These are phyloP conservation scores for Phoenix dactylifera DNA, from an alignment of 176 grass and related monocot species.

Conservation along the genomic window DNA sequence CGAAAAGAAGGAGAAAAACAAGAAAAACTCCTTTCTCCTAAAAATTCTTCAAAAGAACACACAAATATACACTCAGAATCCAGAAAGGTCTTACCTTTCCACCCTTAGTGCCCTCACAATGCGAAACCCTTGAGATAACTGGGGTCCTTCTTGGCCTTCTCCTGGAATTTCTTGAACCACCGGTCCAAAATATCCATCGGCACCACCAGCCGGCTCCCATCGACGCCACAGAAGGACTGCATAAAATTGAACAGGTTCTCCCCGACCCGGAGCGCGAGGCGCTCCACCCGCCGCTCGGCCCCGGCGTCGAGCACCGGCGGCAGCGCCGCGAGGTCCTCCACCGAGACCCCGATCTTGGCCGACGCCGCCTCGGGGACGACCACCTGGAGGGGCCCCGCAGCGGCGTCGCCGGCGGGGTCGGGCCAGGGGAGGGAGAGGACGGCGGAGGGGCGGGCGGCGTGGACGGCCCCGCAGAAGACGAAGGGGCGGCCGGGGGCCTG, in stretches of 20 bases:
- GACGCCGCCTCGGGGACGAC: conserved; percentile 16
- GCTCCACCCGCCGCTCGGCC: conserved; percentile 60
- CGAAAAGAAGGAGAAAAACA: too few species aligned
- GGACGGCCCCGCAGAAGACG: conserved; percentile 63
- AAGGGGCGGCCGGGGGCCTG: conserved; percentile 62
- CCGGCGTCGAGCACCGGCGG: conserved; percentile 39
- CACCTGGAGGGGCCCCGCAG: not conserved
- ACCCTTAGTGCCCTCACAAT: conserved; percentile 33
- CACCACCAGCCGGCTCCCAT: conserved; percentile 74
- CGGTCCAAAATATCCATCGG: conserved; percentile 81
- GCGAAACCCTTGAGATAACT: conserved; percentile 67
- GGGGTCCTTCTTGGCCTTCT: conserved; percentile 75
- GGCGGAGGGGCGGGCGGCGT: conserved; percentile 54
- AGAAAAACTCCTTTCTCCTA: too few species aligned
- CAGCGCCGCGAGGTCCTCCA: conserved; percentile 68
- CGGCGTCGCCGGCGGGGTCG: conserved; percentile 37
- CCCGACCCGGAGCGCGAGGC: conserved; percentile 64
- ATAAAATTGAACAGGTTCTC: conserved; percentile 99
- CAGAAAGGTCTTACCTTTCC: conserved; percentile 20
- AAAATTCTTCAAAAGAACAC: too few species aligned
- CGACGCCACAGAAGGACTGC: conserved; percentile 87
- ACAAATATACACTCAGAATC: too few species aligned
- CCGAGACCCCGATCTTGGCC: conserved; percentile 69
- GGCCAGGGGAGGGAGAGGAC: conserved; percentile 64
- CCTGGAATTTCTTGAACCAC: conserved; percentile 98